Evolutionary conservation across 495 filamentous ascomycete genomes (phyloP).

Genomic region (Echria macrotheca): DNA sequence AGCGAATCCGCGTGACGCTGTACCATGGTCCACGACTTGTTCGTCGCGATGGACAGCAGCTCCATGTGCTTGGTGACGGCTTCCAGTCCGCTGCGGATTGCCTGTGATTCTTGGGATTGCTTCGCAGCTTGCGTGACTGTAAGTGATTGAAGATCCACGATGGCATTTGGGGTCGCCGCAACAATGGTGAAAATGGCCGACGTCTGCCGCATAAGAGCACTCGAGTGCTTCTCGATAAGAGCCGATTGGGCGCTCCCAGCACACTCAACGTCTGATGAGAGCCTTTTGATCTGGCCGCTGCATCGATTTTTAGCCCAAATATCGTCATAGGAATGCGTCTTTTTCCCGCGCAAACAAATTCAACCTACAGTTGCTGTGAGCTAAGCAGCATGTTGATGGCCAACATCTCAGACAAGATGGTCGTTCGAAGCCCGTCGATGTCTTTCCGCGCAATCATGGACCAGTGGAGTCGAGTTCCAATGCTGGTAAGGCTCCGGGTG

Average conservation of each 20-base stretch:
- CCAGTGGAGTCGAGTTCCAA: slow-evolving; percentile 16
- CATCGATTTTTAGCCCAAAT: neutral
- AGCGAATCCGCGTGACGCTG: neutral
- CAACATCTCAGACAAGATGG: slow-evolving; percentile 13
- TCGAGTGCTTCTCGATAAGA: neutral
- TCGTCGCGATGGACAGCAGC: neutral
- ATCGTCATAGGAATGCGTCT: too few species aligned
- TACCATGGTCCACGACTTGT: neutral
- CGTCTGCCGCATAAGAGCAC: neutral
- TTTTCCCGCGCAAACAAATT: neutral
- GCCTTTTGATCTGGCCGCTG: slow-evolving; percentile 7
- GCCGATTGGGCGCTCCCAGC: neutral
- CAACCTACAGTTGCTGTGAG: slow-evolving; percentile 7
- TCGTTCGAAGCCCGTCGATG: slow-evolving; percentile 11
- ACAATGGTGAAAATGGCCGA: slow-evolving; percentile 1
- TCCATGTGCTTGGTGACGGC: neutral
- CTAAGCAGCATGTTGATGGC: slow-evolving; percentile 18
- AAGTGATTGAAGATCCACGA: neutral
- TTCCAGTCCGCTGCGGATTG: neutral
- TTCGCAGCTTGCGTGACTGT: neutral
- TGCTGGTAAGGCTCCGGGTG: slow-evolving; percentile 7
- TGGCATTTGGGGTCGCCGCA: neutral
- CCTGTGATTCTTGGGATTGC: neutral
- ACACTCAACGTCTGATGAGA: neutral
- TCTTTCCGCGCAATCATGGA: slow-evolving; percentile 17